Conservation (phyloP, 179 eudicot genomes). For the Beta lomatogona region DNA sequence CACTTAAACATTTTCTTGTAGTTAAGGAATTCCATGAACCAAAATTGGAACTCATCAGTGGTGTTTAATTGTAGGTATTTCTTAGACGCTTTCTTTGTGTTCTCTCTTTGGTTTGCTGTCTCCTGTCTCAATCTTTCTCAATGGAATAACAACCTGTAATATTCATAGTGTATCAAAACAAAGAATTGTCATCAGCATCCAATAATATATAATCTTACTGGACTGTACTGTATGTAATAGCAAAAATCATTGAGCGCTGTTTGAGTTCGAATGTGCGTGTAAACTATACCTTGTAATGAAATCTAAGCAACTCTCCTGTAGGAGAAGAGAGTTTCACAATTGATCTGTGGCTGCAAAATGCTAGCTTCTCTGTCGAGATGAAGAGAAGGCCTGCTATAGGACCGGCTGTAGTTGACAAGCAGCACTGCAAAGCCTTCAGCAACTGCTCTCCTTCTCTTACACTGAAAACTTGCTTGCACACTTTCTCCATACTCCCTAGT, state of each 20-base stretch:
- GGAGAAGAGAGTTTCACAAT: conserved; percentile 35
- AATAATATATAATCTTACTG: no score
- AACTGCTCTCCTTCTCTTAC: conserved; percentile 43
- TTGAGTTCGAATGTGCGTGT: background rate
- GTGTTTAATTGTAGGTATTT: conserved; percentile 62
- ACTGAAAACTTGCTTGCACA: conserved; percentile 40
- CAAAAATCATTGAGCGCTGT: no score
- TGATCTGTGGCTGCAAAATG: conserved; percentile 56
- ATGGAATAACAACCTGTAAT: conserved; percentile 45
- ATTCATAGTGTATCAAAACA: no score
- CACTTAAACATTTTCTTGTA: conserved; percentile 43
- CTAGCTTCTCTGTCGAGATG: conserved; percentile 44
- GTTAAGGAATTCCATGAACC: conserved; percentile 58
- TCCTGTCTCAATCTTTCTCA: conserved; percentile 46
- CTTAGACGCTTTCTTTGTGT: conserved; percentile 37
- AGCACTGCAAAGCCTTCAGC: conserved; percentile 46
- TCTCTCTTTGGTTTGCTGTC: conserved; percentile 42
- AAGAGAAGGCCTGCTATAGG: conserved; percentile 54
- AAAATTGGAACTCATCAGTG: conserved; percentile 57
- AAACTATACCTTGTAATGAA: conserved; percentile 53
- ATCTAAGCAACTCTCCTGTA: conserved; percentile 29
- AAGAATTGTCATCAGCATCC: no score
- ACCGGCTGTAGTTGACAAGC: conserved; percentile 56
- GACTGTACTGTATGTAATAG: no score
- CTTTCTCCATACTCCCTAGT: conserved; percentile 42